phyloP scores from a whole-genome alignment of 2,329 filamentous ascomycete genomes.

The Claviceps cyperi region DNA sequence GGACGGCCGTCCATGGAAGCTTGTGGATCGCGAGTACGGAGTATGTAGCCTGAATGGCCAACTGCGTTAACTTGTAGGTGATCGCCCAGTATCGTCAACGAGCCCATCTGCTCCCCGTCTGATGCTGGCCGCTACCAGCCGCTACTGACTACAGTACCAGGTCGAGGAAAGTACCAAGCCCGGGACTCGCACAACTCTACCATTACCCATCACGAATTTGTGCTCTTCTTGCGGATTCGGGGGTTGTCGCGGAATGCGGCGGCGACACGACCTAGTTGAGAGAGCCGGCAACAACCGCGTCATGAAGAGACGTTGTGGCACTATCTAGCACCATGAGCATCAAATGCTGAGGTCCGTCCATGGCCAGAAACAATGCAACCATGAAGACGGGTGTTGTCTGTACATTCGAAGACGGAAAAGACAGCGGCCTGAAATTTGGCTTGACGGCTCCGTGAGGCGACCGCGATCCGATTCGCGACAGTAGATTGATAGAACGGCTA shows the following conservation, averaged over 20 bases:
- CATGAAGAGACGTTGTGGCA: background rate
- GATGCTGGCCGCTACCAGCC: too few species aligned
- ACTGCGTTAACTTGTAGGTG: background rate
- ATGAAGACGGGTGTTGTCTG: background rate
- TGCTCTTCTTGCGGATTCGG: too few species aligned
- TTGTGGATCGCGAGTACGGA: background rate
- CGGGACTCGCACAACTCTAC: too few species aligned
- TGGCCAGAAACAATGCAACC: background rate
- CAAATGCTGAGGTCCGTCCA: background rate
- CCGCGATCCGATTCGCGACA: too few species aligned
- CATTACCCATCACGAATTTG: too few species aligned
- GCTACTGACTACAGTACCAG: too few species aligned
- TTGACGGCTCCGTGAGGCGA: too few species aligned
- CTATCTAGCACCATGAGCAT: background rate
- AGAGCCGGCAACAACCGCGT: background rate
- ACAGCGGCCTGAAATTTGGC: background rate
- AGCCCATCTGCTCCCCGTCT: too few species aligned
- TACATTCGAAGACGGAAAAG: background rate
- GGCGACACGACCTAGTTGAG: background rate
- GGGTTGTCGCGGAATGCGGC: background rate
- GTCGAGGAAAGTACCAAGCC: too few species aligned
- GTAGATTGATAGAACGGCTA: too few species aligned
- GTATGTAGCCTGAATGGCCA: background rate
- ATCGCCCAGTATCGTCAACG: too few species aligned
- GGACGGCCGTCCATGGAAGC: background rate